Percentiles rank a stretch among this genome's conserved stretches.
phyloP scores from a whole-genome alignment of 306 rosid genomes.

The Calophaca sinica region DNA sequence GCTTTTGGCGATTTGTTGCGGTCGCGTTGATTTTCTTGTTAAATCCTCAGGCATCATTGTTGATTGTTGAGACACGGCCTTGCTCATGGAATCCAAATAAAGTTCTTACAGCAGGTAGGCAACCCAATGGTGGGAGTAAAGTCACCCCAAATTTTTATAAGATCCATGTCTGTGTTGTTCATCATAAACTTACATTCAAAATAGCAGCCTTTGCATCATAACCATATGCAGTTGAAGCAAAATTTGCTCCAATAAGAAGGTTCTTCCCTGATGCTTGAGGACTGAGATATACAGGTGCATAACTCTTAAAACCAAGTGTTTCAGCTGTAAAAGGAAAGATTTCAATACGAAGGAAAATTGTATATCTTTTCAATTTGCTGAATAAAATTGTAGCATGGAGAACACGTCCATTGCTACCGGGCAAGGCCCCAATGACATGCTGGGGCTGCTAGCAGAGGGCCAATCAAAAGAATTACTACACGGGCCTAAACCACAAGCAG shows the following conservation, averaged over 20 bases:
- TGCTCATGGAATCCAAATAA: conserved; percentile 63
- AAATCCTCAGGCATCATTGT: conserved; percentile 71
- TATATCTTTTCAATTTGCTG: too few relatives aligned
- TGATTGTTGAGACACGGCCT: conserved; percentile 71
- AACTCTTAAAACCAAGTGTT: conserved; percentile 83
- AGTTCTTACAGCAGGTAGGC: conserved; percentile 76
- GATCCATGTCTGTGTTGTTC: not conserved
- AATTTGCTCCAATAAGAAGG: conserved; percentile 87
- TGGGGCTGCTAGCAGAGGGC: too few relatives aligned
- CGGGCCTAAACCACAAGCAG: too few relatives aligned
- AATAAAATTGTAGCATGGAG: too few relatives aligned
- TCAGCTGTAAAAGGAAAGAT: conserved; percentile 60
- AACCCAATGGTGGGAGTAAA: conserved; percentile 88
- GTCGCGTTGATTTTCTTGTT: conserved; percentile 75
- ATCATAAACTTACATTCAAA: too few relatives aligned
- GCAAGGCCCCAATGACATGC: too few relatives aligned
- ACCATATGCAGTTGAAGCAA: conserved; percentile 95
- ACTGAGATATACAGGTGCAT: conserved; percentile 93
- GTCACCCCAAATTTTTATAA: conserved; percentile 73
- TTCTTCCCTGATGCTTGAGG: conserved; percentile 88
- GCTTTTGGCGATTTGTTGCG: conserved; percentile 66
- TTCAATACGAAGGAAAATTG: conserved; percentile 39
- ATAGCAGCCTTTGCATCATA: conserved; percentile 79
- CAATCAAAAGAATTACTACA: too few relatives aligned
- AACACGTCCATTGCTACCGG: too few relatives aligned